Evolutionary conservation across 164 flowering plant species (phyloP), one percentile per base, ranked within the genome.

Genomic region (Aristolochia contorta): DNA sequence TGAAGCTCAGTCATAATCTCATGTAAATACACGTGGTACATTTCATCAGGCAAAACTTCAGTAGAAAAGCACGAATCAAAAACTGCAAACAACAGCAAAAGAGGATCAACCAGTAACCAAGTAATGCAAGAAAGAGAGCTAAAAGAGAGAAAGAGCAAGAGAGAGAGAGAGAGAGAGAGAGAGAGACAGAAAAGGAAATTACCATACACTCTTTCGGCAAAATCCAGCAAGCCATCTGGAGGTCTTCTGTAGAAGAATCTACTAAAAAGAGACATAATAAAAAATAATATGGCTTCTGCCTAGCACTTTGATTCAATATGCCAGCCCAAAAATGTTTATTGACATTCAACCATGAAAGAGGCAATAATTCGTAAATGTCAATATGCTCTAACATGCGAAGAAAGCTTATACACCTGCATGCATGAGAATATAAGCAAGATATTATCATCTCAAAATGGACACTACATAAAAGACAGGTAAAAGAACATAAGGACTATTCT

Each of bases 41-140:
- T 71, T 33, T 77, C 99, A 66, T 84, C 93, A 0, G 91, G 85
- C 33, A 94, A 66, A 32, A 83, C 97, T 64, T 94, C 99, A 1
- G 97, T 85, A 5, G 91, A 90, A 58, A 94, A 91, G 67, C 99
- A 91, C 2, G 99, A 88, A 79, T 94, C 99, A 71, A 94, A 88
- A 69, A 94, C 99, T 94, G 92, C 82, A 77, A 21, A 33, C 51
- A 49, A n/a, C 16, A 22, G 50, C 27, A 55, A 53, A 47, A 49
- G 13, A 25, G 23, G 23, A 27, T 21, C 12, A 41, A 53, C 46
- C 51, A 55, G 25, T 51, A 58, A 43, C 57, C n/a, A 53, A 65
- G 43, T 37, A 10, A 37, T 7, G 43, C 10, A 43, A 43, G 18
- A 10, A 2, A 43, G 16, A 58, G 2, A 14, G 46, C 43, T 7